Percentiles rank a stretch among this genome's conserved stretches.
Conservation (phyloP, 305 asterid species). For the Ruellia speciosa region DNA sequence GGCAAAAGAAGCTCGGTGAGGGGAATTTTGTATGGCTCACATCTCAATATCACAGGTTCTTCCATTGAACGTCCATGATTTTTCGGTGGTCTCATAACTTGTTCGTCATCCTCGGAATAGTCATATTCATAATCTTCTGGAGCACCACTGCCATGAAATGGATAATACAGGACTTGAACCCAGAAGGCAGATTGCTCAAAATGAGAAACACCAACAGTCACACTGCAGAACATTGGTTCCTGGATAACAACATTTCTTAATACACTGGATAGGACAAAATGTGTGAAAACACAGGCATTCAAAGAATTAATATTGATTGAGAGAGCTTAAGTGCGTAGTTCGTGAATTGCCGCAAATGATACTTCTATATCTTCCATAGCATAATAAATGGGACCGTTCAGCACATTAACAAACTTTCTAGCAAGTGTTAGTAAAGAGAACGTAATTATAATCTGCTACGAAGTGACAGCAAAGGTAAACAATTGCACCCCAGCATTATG, state of each 20-base stretch:
- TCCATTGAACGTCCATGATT: constrained; percentile 47
- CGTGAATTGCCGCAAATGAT: neutral
- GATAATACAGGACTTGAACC: constrained; percentile 88
- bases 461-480: neutral
- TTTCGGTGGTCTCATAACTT: constrained; percentile 54
- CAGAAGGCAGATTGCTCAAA: constrained; percentile 74
- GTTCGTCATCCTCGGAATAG: constrained; percentile 69
- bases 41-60: constrained; percentile 78
- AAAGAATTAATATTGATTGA: neutral
- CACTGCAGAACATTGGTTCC: constrained; percentile 88
- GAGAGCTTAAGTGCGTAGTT: neutral
- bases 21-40: constrained; percentile 94
- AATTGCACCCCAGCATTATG: neutral
- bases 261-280: neutral
- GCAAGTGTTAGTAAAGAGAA: neutral
- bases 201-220: constrained; percentile 85
- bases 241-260: constrained; percentile 22
- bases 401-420: neutral
- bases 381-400: neutral
- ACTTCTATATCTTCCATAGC: neutral
- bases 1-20: constrained; percentile 88
- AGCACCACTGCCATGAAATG: constrained; percentile 62
- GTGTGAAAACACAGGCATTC: neutral
- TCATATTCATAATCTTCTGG: constrained; percentile 62
- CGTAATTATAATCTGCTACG: neutral